Base-by-base conservation (phyloP, 768 basidiomycete species). In the Scleroderma bovista region DNA sequence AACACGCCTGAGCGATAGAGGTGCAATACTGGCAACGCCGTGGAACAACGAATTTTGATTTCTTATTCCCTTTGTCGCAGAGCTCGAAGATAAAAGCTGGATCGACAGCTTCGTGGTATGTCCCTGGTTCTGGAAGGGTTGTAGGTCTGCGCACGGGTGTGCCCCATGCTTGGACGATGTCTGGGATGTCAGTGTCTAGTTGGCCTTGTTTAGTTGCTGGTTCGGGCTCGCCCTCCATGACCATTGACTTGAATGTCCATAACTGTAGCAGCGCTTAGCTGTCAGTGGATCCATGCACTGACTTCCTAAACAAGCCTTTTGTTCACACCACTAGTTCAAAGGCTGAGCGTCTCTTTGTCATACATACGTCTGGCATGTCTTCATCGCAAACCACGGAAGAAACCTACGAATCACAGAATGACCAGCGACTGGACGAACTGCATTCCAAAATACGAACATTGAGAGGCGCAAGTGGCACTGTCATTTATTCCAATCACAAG, bases 341-440 rank as follows among this genome's bases (percentile, higher is more conserved):
- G 9, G 26, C 26, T 37, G 13, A 15, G 24, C 42, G n/a, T n/a
- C n/a, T n/a, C 16, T 10, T 31, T 16, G 13, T 26, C 23, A n/a
- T 22, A 15, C 1, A 22, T 22, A n/a, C 33, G 29, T 19, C 31
- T 12, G 47, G 48, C 38, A 73, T 73, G 72, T 69, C 72, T 23
- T 62, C 67, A 37, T 72, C 72, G 13, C 60, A 57, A 51, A 61
- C 70, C 17, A 73, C 77, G 8, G 86, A 89, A 62, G 79, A 86
- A 50, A 86, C 84, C 1, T 91, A 92, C 58, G 90, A 93, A 65
- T 62, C 77, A 7, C 90, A 93, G 66, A 93, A 93, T 63, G 88
- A 93, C 72, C 83, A 88, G 60, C 75, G 81, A 24, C 75, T 93
- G 11, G 88, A 93, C 50, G 86, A 89, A 44, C 73, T 93, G 2